A percentile compares a stretch with the other conserved stretches of the same genome.
phyloP scores from a whole-genome alignment of 352 stramenopile genomes.

The Blastocystis sp. region DNA sequence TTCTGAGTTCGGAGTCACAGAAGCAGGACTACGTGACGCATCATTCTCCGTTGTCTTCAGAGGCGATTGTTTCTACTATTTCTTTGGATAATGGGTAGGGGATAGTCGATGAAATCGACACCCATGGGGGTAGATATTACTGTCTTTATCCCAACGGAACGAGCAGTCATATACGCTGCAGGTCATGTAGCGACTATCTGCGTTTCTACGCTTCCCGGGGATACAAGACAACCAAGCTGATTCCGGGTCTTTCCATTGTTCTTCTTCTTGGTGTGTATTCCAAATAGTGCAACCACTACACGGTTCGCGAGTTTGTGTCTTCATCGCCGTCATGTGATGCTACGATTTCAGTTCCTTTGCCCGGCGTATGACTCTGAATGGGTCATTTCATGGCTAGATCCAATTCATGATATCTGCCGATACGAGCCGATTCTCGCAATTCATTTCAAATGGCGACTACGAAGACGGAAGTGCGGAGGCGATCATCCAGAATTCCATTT shows the following conservation, averaged over 20 bases:
- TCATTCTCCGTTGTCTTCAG: not conserved
- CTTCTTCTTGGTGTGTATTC: not conserved
- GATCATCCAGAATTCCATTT: not conserved
- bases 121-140: not conserved
- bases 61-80: not conserved
- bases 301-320: constrained; percentile 15
- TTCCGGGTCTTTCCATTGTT: not conserved
- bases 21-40: not conserved
- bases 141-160: not conserved
- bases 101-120: not conserved
- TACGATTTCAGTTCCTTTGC: not conserved
- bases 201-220: constrained; percentile 12
- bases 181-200: constrained; percentile 19
- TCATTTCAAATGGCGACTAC: constrained; percentile 40
- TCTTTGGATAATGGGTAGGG: not conserved
- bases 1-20: not conserved
- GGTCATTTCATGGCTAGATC: not conserved
- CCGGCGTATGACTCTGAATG: not conserved
- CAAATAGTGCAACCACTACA: constrained; percentile 34
- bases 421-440: not conserved
- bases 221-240: constrained; percentile 45
- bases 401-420: constrained; percentile 6
- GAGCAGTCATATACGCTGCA: not conserved
- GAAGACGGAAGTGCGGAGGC: not conserved
- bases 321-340: not conserved